phyloP scores from a whole-genome alignment of 768 basidiomycete species.

The Amanita rubescens region DNA sequence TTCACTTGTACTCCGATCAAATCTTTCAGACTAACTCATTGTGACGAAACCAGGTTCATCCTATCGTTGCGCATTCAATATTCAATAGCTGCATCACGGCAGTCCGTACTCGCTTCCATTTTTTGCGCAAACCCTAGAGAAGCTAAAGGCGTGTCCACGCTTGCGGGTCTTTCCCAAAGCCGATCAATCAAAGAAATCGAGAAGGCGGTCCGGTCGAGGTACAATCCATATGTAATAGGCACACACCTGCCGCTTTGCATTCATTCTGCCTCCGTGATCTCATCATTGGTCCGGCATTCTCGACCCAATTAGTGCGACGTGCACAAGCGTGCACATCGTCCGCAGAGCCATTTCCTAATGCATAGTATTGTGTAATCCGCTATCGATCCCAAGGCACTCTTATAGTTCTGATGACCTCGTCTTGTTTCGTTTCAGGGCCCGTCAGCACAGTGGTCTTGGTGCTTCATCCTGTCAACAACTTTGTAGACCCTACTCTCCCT shows the following conservation, averaged over 20 bases:
- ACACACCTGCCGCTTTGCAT: not conserved
- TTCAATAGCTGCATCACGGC: not conserved
- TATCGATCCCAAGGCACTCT: conserved; percentile 22
- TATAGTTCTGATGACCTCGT: conserved; percentile 25
- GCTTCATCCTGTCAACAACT: conserved; percentile 22
- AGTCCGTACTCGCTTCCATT: not conserved
- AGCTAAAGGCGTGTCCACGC: not conserved
- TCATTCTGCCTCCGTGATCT: not conserved
- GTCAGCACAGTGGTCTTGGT: conserved; percentile 27
- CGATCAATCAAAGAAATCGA: not conserved
- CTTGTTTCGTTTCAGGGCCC: conserved; percentile 15
- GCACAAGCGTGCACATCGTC: conserved; percentile 17
- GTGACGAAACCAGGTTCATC: not conserved
- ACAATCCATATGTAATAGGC: not conserved
- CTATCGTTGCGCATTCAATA: too few species aligned
- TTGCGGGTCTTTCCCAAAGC: not conserved
- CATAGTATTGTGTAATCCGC: not conserved
- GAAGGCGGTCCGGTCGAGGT: not conserved
- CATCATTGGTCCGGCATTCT: conserved; percentile 1
- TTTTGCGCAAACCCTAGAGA: not conserved
- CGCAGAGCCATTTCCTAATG: conserved; percentile 13
- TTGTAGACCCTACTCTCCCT: conserved; percentile 25
- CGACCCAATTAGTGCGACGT: conserved; percentile 7
- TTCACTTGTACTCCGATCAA: not conserved
- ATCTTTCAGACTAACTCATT: not conserved